These are phyloP conservation scores for Hydnomerulius pinastri DNA, from an alignment of 768 basidiomycete genomes.

Conservation along the genomic window DNA sequence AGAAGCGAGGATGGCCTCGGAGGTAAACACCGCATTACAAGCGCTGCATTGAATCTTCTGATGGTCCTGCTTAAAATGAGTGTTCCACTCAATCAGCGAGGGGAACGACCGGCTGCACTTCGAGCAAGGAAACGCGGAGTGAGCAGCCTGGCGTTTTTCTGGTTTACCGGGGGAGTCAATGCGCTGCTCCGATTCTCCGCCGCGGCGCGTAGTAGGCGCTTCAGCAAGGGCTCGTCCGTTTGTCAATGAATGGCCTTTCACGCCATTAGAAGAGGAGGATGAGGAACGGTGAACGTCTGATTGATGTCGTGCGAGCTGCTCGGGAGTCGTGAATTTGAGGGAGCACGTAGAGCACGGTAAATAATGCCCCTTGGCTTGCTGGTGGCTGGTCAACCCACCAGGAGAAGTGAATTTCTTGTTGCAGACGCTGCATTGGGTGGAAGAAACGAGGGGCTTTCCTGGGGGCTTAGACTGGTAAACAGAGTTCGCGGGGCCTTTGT, in stretches of 20 bases:
- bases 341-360: slow-evolving; percentile 10
- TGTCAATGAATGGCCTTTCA: background rate
- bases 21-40: slow-evolving; percentile 11
- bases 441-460: background rate
- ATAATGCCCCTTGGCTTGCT: slow-evolving; percentile 24
- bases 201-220: slow-evolving; percentile 13
- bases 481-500: slow-evolving; percentile 3
- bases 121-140: slow-evolving; percentile 24
- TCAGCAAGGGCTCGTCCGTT: background rate
- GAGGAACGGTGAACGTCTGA: slow-evolving; percentile 1
- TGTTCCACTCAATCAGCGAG: slow-evolving; percentile 30
- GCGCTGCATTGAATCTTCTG: slow-evolving; percentile 1
- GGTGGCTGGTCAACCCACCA: slow-evolving; percentile 19
- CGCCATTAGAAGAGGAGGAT: background rate
- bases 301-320: slow-evolving; percentile 4
- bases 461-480: slow-evolving; percentile 1
- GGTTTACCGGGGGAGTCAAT: slow-evolving; percentile 20
- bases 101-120: slow-evolving; percentile 21
- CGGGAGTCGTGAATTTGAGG: background rate
- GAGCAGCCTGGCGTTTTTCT: slow-evolving; percentile 21
- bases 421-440: slow-evolving; percentile 26
- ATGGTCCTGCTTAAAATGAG: slow-evolving; percentile 26
- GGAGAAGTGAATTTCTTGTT: slow-evolving; percentile 26
- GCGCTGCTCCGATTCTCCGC: slow-evolving; percentile 18
- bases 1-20: slow-evolving; percentile 2